Conservation (phyloP, 1,139 yeast genomes). For the Taiozyma sp. region DNA sequence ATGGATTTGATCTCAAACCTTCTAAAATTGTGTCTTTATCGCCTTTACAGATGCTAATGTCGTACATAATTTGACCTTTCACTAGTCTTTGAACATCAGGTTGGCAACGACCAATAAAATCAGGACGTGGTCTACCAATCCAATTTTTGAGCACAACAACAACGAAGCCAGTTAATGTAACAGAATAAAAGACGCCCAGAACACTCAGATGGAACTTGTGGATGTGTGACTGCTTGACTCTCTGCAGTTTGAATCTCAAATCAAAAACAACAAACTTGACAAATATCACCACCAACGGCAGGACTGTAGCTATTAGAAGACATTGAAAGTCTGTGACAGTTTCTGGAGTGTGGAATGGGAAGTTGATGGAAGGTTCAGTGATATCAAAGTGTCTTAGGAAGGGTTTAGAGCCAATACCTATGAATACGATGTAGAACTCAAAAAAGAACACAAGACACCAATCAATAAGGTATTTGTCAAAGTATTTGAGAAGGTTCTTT, state of each 20-base stretch:
- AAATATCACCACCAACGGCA: slow-evolving; percentile 5
- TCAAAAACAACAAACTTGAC: slow-evolving; percentile 2
- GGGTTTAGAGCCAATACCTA: slow-evolving; percentile 2
- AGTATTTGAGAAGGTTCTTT: not conserved
- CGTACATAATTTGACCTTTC: slow-evolving; percentile 36
- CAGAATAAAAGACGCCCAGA: slow-evolving; percentile 38
- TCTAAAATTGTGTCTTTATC: slow-evolving; percentile 38
- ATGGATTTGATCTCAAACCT: slow-evolving; percentile 77
- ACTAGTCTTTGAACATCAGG: slow-evolving; percentile 36
- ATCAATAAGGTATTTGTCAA: slow-evolving; percentile 1
- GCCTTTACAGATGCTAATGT: slow-evolving; percentile 48
- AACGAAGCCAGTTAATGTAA: slow-evolving; percentile 37
- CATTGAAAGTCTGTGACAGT: slow-evolving; percentile 6
- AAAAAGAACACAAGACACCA: not conserved
- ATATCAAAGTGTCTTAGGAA: slow-evolving; percentile 4
- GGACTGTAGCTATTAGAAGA: slow-evolving; percentile 1
- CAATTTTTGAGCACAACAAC: slow-evolving; percentile 60
- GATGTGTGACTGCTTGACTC: slow-evolving; percentile 5
- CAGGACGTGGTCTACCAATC: slow-evolving; percentile 82
- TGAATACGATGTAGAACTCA: not conserved
- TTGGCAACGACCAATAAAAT: slow-evolving; percentile 64
- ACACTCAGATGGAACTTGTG: slow-evolving; percentile 31
- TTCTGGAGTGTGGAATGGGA: slow-evolving; percentile 5
- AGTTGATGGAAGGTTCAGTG: slow-evolving; percentile 8
- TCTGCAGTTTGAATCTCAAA: slow-evolving; percentile 1